A percentile compares a stretch with the other conserved stretches of the same genome.
These are phyloP conservation scores for Nakaseomyces kungkrabaensis DNA, from an alignment of 1,139 yeast genomes.

Conservation along the genomic window DNA sequence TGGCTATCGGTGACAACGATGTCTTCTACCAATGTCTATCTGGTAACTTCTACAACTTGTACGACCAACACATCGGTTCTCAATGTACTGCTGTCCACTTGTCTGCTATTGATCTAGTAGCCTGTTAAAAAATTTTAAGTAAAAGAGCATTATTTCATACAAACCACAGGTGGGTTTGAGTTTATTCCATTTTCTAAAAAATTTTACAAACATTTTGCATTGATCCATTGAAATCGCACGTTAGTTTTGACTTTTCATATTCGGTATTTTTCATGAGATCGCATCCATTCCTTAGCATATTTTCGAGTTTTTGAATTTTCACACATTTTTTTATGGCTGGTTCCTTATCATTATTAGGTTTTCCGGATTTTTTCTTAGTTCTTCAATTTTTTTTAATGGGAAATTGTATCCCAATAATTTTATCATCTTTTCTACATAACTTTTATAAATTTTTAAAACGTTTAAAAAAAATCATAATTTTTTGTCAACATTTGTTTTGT, in stretches of 20 bases:
- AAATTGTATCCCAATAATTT: not conserved
- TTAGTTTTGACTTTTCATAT: not conserved
- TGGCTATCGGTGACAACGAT: constrained; percentile 57
- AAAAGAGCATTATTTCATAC: not conserved
- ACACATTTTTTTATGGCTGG: not conserved
- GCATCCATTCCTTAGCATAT: constrained; percentile 11
- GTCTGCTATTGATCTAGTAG: constrained; percentile 51
- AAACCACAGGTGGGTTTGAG: constrained; percentile 1
- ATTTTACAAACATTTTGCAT: not conserved
- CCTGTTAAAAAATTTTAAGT: constrained; percentile 35
- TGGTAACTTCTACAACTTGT: constrained; percentile 74
- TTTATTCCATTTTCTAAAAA: not conserved
- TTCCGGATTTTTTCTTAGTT: not conserved
- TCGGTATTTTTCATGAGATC: constrained; percentile 1
- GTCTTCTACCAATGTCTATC: constrained; percentile 72
- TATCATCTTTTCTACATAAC: not conserved
- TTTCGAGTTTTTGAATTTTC: not conserved
- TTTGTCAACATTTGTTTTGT: no score
- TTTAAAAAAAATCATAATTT: no score
- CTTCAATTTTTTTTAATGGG: not conserved
- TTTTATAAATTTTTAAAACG: not conserved
- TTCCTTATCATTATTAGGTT: not conserved
- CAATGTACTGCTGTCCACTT: constrained; percentile 61
- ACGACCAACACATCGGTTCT: constrained; percentile 55
- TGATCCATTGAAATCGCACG: not conserved